Evolutionary conservation across 2,329 filamentous ascomycete species (phyloP), one percentile per base, ranked within the genome.

Genomic region (Colletotrichum sp.): DNA sequence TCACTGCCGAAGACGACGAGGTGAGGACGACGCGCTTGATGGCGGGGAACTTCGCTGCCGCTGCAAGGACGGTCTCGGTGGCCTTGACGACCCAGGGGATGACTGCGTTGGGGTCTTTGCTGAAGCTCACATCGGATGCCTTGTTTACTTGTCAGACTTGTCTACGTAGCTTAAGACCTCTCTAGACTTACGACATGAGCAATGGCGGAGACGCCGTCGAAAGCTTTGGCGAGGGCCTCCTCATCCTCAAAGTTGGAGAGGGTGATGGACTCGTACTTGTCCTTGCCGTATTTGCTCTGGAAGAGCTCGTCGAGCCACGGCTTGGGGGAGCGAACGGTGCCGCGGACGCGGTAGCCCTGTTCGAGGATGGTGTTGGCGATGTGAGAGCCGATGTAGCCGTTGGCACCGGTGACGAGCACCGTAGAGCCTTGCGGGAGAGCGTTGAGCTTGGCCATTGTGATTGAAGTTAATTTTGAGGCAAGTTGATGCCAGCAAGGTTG

Each of bases 261-360:
- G n/a, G 79, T 43, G 18, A 81, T 77, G 0, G 85, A 65, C 57
- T 85, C 83, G 30, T 87, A 85, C 1, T 77, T 79, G n/a, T 81
- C 84, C 4, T 75, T 48, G 1, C 82, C 84, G 72, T 84, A 82
- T 24, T 82, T 79, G 30, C 82, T 78, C 8, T 82, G 81, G 26
- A 84, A 83, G 0, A 80, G 66, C 3, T 80, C 74, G 3, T 65
- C 75, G 15, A 84, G 63, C 83, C 84, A 86, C 0, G 80, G 68
- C 28, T 79, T 81, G 71, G 84, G n/a, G 55, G 73, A 64, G 4
- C 87, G 86, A 12, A 85, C 84, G 3, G 86, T 87, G 2, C 87
- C 88, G n/a, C 87, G 85, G 24, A 90, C 87, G 5, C 81, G 82
- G 75, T 85, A 88, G 15, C 87, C 87, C 0, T 79, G 79, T 2